Conservation (phyloP, 2,329 filamentous ascomycete genomes). For the Madurella fahalii region DNA sequence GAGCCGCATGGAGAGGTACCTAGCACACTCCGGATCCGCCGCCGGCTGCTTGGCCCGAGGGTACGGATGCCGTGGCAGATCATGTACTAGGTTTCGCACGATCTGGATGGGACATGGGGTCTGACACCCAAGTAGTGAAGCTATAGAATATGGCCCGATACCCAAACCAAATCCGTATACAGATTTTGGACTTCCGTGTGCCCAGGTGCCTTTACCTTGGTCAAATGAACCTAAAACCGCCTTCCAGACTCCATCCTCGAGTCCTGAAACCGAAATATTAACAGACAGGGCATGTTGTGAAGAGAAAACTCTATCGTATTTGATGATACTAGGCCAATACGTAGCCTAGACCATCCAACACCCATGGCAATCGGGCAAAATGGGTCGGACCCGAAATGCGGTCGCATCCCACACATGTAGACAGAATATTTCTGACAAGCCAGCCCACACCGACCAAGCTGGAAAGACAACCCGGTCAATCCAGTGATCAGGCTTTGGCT, state of each 20-base stretch:
- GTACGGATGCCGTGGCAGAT: constrained; percentile 5
- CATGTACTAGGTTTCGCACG: constrained; percentile 9
- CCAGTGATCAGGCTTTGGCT: not conserved
- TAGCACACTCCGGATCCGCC: constrained; percentile 11
- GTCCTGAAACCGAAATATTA: not conserved
- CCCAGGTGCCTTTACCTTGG: not conserved
- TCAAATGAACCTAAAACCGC: not conserved
- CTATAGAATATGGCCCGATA: constrained; percentile 2
- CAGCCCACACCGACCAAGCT: no score
- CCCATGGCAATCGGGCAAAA: not conserved
- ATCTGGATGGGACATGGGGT: constrained; percentile 6
- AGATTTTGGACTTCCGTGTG: not conserved
- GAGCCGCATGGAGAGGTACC: constrained; percentile 19
- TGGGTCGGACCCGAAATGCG: not conserved
- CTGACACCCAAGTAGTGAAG: constrained; percentile 5
- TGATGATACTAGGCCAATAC: not conserved
- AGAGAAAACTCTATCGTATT: not conserved
- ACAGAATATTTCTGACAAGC: no score
- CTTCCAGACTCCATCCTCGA: no score
- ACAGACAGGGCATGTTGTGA: not conserved
- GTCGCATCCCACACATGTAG: not conserved
- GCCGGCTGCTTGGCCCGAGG: constrained; percentile 4
- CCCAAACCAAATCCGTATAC: not conserved
- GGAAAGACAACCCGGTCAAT: not conserved
- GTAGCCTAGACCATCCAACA: not conserved